Evolutionary conservation across 176 grass and related monocot genomes (phyloP), one percentile per base, ranked within the genome.

Genomic region (Tillandsia fasciculata): DNA sequence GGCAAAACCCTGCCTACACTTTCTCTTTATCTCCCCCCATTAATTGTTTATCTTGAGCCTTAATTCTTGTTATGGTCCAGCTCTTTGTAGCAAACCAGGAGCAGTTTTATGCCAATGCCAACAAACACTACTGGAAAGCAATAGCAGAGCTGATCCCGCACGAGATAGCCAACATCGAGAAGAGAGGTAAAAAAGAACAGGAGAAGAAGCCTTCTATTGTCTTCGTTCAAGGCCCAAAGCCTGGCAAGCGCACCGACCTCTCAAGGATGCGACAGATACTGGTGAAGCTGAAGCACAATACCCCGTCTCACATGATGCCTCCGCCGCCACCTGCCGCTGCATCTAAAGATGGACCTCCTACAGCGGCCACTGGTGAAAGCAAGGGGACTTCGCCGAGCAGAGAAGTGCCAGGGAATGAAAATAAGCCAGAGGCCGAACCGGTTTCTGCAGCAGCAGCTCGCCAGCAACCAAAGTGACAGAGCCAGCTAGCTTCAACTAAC

Each of bases 121-220:
- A 85, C 69, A 97, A 97, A 64, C 84, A 90, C 49, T 92, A 97
- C 72, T 97, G 93, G 93, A 90, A 97, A 74, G 84, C 93, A 0
- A 97, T 97, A 68, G 88, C 89, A 0, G 93, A 97, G 47, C 84
- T 97, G 70, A 92, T 97, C 54, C 93, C 86, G 11, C 93, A 87
- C 66, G 93, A 97, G 78, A 87, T 97, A 52, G 86, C 78, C 17
- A 87, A 81, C 57, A 81, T 97, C 26, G 93, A 90, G 73, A 76
- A 83, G 78, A 77, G 83, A 58, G 88, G 89, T 26, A 90, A 92
- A 81, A 97, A 92, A 74, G 89, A 97, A 2, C 85, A 87, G 74
- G 89, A 92, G 67, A 92, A 90, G 79, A 97, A 97, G 61, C 82
- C 93, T 22, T 90, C 84, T 59, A 71, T 97, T 50, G 80, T 87